A percentile compares a stretch with the other conserved stretches of the same genome.
Conservation (phyloP, 495 filamentous ascomycete species). For the Tuber indicum region DNA sequence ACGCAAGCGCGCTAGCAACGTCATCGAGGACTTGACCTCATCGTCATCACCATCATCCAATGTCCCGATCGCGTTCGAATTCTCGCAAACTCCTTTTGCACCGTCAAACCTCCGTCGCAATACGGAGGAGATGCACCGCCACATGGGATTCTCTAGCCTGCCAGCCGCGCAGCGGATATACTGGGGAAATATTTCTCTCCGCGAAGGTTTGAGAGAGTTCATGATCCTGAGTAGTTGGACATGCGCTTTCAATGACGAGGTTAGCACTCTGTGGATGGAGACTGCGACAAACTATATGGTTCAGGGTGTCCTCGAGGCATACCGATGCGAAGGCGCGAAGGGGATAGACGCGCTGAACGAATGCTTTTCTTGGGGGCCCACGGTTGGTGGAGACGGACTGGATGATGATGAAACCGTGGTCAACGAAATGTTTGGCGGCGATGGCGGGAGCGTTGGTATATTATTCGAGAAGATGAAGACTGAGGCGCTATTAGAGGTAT, state of each 20-base stretch:
- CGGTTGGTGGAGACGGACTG: constrained; percentile 19
- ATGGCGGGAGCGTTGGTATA: constrained; percentile 21
- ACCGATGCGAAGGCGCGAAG: constrained; percentile 31
- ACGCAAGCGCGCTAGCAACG: constrained; percentile 26
- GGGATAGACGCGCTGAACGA: constrained; percentile 37
- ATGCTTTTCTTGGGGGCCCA: constrained; percentile 38
- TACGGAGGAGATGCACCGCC: constrained; percentile 25
- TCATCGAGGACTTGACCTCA: constrained; percentile 8
- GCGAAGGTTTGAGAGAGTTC: constrained; percentile 36
- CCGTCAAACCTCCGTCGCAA: constrained; percentile 20
- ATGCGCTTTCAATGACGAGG: constrained; percentile 31
- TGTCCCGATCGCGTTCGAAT: constrained; percentile 6
- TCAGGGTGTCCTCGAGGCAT: constrained; percentile 37
- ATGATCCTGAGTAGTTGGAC: constrained; percentile 32
- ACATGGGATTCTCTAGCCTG: constrained; percentile 30
- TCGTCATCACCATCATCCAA: not conserved
- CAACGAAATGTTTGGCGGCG: constrained; percentile 39
- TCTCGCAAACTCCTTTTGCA: constrained; percentile 23
- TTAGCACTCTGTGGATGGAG: constrained; percentile 30
- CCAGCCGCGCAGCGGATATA: constrained; percentile 18
- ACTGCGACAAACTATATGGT: constrained; percentile 33
- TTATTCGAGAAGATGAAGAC: constrained; percentile 34
- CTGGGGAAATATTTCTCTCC: constrained; percentile 30
- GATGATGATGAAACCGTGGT: constrained; percentile 29
- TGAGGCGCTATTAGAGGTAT: constrained; percentile 24